Evolutionary conservation across 164 flowering plant genomes (phyloP).

Genomic region (Cinnamomum micranthum): DNA sequence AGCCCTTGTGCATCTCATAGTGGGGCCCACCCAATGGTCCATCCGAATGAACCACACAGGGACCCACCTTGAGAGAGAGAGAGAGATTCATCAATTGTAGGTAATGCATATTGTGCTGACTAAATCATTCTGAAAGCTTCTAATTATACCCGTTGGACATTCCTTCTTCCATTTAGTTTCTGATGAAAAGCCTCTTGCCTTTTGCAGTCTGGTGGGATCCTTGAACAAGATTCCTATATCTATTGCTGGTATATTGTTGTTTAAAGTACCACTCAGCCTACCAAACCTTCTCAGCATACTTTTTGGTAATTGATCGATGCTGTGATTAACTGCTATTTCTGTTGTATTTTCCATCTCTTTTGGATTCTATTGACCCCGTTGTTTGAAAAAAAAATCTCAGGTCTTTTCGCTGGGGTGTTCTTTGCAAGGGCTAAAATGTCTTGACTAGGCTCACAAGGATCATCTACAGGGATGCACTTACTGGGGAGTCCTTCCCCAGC

Average conservation of each 20-base stretch:
- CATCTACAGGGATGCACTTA: background rate
- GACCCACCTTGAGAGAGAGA: no score
- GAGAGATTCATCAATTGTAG: no score
- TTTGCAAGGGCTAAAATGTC: slow-evolving; percentile 80
- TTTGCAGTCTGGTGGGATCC: slow-evolving; percentile 75
- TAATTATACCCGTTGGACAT: no score
- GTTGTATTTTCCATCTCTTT: background rate
- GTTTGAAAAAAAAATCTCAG: slow-evolving; percentile 21
- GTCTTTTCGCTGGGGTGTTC: slow-evolving; percentile 73
- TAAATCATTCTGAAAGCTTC: no score
- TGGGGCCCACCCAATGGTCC: background rate
- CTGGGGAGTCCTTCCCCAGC: background rate
- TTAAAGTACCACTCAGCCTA: slow-evolving; percentile 62
- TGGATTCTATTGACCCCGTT: background rate
- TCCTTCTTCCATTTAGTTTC: background rate
- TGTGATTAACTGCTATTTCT: background rate
- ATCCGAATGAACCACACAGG: no score
- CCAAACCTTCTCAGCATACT: slow-evolving; percentile 65
- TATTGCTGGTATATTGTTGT: slow-evolving; percentile 57
- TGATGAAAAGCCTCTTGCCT: slow-evolving; percentile 3
- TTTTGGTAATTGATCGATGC: slow-evolving; percentile 45
- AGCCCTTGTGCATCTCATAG: no score
- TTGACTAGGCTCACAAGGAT: slow-evolving; percentile 10
- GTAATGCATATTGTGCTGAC: no score
- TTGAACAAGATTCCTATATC: slow-evolving; percentile 84